A percentile compares a stretch with the other conserved stretches of the same genome.
Conservation (phyloP, 768 basidiomycete species). For the Mrakia blollopis region DNA sequence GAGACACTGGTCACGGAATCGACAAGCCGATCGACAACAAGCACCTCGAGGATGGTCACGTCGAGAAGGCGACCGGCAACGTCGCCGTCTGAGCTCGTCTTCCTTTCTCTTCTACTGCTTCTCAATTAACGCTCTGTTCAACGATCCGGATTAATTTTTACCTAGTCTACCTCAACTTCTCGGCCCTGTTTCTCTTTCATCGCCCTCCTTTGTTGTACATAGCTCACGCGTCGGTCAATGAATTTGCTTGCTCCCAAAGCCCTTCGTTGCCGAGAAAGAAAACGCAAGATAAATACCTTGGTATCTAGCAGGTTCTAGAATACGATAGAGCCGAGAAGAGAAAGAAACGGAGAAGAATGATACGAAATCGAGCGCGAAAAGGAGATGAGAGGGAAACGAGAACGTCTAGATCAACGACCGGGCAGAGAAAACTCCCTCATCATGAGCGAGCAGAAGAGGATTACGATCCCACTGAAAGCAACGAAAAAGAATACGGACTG, state of each 20-base stretch:
- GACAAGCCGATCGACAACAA: background rate
- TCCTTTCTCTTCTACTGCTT: background rate
- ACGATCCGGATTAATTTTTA: background rate
- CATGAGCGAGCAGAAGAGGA: background rate
- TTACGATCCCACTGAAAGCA: background rate
- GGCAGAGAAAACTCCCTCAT: conserved; percentile 16
- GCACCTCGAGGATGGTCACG: background rate
- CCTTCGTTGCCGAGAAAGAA: background rate
- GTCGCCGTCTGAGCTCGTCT: background rate
- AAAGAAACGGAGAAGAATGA: background rate
- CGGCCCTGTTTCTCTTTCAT: too few species aligned
- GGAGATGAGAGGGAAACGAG: background rate
- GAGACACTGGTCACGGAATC: background rate
- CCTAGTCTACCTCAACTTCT: background rate
- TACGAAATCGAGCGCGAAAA: background rate
- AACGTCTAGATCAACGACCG: conserved; percentile 7
- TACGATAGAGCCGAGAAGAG: too few species aligned
- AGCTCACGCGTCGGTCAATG: too few species aligned
- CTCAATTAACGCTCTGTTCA: background rate
- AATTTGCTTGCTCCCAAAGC: too few species aligned
- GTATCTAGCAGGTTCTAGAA: background rate
- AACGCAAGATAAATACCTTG: background rate
- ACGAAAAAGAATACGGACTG: conserved; percentile 28
- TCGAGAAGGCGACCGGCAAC: background rate
- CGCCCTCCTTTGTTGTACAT: too few species aligned